phyloP scores from a whole-genome alignment of 2,329 filamentous ascomycete species.

The Zymoseptoria pseudotritici region DNA sequence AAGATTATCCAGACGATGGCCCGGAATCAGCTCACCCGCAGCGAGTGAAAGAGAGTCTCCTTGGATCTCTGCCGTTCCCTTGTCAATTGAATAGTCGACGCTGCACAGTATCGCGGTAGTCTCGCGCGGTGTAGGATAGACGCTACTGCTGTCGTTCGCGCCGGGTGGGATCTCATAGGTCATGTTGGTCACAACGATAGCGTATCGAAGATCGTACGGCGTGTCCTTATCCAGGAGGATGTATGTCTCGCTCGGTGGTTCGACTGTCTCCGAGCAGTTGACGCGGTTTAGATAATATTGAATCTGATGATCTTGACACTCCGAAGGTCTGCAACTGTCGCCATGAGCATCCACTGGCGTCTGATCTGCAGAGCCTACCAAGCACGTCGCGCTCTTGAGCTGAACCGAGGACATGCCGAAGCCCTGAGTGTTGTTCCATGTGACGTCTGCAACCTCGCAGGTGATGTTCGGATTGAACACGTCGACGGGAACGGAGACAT shows the following conservation, averaged over 20 bases:
- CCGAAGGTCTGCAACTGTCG: neutral
- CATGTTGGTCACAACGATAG: conserved; percentile 1
- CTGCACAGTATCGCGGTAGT: neutral
- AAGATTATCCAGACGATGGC: neutral
- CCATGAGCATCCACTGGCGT: neutral
- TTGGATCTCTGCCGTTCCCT: neutral
- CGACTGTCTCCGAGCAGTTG: neutral
- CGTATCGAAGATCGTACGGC: neutral
- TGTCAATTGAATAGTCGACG: neutral
- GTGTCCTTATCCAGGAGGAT: neutral
- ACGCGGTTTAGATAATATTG: neutral
- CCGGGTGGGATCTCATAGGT: neutral
- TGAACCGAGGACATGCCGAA: neutral
- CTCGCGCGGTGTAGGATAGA: neutral
- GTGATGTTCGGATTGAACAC: neutral
- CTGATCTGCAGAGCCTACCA: neutral
- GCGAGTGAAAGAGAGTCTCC: neutral
- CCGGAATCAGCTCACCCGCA: neutral
- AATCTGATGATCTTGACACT: neutral
- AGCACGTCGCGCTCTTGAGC: neutral
- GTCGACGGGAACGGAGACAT: neutral
- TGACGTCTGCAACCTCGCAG: neutral
- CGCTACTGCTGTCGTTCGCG: neutral
- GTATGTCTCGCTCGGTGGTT: neutral
- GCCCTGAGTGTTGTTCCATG: neutral